Percentiles rank a stretch among this genome's conserved stretches.
Evolutionary conservation across 2,329 filamentous ascomycete species (phyloP).

Genomic region (Epicoccum nigrum): DNA sequence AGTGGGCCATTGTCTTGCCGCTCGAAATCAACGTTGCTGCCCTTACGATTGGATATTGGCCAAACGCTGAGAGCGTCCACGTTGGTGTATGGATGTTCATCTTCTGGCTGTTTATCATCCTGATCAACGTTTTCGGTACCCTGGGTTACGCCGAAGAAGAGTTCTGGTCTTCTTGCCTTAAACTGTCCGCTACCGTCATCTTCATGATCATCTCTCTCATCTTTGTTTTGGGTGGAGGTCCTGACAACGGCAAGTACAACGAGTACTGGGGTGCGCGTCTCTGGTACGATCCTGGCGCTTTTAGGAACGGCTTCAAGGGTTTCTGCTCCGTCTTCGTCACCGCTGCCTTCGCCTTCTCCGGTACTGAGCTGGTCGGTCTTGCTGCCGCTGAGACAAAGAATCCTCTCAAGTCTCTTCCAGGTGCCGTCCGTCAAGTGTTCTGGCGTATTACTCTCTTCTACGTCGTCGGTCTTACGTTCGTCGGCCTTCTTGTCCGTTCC

Average conservation of each 20-base stretch:
- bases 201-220: constrained; percentile 58
- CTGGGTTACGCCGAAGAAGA: constrained; percentile 51
- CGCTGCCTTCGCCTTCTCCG: constrained; percentile 66
- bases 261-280: constrained; percentile 65
- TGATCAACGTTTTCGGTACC: constrained; percentile 49
- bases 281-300: constrained; percentile 63
- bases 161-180: constrained; percentile 47
- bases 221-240: constrained; percentile 62
- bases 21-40: constrained; percentile 49
- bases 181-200: constrained; percentile 45
- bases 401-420: constrained; percentile 57
- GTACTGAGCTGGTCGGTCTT: constrained; percentile 67
- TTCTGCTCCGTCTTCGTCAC: constrained; percentile 69
- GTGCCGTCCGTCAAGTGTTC: constrained; percentile 54
- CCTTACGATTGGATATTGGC: constrained; percentile 49
- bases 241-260: constrained; percentile 53
- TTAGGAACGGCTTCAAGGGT: constrained; percentile 66
- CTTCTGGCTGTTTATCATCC: constrained; percentile 46
- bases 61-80: constrained; percentile 19
- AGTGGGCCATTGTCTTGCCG: constrained; percentile 47
- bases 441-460: constrained; percentile 57
- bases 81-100: constrained; percentile 47
- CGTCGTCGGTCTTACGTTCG: constrained; percentile 51
- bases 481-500: constrained; percentile 52
- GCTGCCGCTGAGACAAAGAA: constrained; percentile 65